Base-by-base conservation (phyloP, 768 basidiomycete genomes). In the Hysterangium stoloniferum region DNA sequence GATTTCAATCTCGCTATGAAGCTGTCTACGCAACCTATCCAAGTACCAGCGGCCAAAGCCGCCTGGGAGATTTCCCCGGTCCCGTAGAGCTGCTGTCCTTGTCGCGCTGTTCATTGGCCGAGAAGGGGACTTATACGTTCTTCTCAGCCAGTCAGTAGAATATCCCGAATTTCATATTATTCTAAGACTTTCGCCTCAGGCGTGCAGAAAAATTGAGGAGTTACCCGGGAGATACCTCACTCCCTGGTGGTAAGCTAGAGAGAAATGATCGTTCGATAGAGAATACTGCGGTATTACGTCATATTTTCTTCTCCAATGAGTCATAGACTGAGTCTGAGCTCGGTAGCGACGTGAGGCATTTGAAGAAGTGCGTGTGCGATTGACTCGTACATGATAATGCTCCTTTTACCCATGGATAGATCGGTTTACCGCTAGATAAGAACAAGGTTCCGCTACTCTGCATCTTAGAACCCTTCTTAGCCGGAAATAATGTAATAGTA, bases 211-310 rank as follows among this genome's bases (percentile, higher is more conserved):
- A 77, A 3, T 67, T 95, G 57, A 71, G 80, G 32, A 74, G 82
- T 7, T 95, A 86, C 58, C 86, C 91, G 0, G 88, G 88, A 0
- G 92, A 94, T 62, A 95, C 92, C 0, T 85, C 88, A 1, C 66
- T 95, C 4, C 92, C 91, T 0, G 91, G 92, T 5, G 91, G 92
- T 0, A 89, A 82, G 61, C 74, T 82, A 6, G 91, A 95, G 13
- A 68, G 69, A 2, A 71, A 68, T 34, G 91, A 94, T 62, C 62
- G 58, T 55, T 79, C 76, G 34, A 68, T 82, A 2, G 92, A 93
- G 59, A 84, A 86, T 53, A 83, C 90, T 2, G 91, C 90, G 17
- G 89, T 91, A 62, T 58, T n/a, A 80, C 70, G 15, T 17, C 27
- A 22, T 28, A 2, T 22, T 28, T 32, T 50, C 12, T 37, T n/a